Conservation (phyloP, 208 protist species). For the Naegleria gruberi region DNA sequence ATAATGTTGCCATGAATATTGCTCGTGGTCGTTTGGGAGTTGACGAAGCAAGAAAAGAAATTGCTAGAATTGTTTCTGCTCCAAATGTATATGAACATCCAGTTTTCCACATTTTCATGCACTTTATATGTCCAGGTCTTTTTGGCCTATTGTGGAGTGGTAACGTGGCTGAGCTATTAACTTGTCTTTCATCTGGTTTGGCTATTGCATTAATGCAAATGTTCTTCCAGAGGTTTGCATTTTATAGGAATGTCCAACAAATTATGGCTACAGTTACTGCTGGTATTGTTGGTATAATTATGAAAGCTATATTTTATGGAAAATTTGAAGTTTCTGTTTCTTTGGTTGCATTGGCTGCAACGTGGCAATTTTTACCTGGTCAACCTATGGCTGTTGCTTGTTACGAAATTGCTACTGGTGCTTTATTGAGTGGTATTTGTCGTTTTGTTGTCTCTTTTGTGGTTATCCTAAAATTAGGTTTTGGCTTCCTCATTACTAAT, state of each 20-base stretch:
- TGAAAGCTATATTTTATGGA: background rate
- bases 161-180: background rate
- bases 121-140: background rate
- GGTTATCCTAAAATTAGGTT: background rate
- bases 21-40: background rate
- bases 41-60: background rate
- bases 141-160: background rate
- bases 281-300: background rate
- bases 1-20: background rate
- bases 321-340: background rate
- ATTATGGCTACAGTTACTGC: background rate
- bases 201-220: background rate
- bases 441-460: background rate
- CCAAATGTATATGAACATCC: background rate
- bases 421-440: background rate
- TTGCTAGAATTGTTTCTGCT: background rate
- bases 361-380: slow-evolving; percentile 4
- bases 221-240: background rate
- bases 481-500: background rate
- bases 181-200: background rate
- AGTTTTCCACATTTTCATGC: background rate
- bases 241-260: background rate
- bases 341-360: background rate
- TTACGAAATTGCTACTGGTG: background rate
- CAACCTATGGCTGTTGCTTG: background rate